Evolutionary conservation across 2,329 filamentous ascomycete genomes (phyloP).

Genomic region (Sclerotinia minor): DNA sequence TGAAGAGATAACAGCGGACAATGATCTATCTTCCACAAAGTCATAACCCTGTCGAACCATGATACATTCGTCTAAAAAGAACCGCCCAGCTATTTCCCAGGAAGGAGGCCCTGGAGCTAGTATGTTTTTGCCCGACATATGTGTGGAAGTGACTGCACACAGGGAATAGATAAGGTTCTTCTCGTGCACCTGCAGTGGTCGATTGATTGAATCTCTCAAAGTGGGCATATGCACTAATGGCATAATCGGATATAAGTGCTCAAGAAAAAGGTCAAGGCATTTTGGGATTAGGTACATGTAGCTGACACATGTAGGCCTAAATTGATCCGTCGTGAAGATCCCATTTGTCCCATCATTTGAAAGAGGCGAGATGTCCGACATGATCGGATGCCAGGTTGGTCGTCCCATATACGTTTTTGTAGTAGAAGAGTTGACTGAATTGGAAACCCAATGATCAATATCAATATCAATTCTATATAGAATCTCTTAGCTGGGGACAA

Average conservation of each 20-base stretch:
- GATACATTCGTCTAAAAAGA: slow-evolving; percentile 59
- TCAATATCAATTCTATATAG: slow-evolving; percentile 31
- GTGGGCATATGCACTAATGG: slow-evolving; percentile 60
- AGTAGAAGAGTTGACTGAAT: slow-evolving; percentile 29
- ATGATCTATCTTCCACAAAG: slow-evolving; percentile 56
- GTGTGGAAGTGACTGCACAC: slow-evolving; percentile 55
- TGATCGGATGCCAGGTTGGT: slow-evolving; percentile 35
- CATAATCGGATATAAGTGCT: slow-evolving; percentile 64
- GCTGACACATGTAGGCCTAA: slow-evolving; percentile 48
- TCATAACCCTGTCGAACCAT: slow-evolving; percentile 57
- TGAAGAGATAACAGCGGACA: slow-evolving; percentile 60
- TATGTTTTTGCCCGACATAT: slow-evolving; percentile 50
- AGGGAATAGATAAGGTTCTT: slow-evolving; percentile 56
- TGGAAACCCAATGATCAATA: slow-evolving; percentile 36
- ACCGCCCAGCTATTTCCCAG: slow-evolving; percentile 54
- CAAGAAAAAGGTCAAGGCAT: slow-evolving; percentile 63
- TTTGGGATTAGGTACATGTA: slow-evolving; percentile 53
- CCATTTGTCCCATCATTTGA: slow-evolving; percentile 45
- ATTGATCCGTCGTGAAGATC: slow-evolving; percentile 45
- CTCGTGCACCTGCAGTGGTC: slow-evolving; percentile 44
- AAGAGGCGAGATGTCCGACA: slow-evolving; percentile 41
- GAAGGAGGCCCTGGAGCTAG: slow-evolving; percentile 44
- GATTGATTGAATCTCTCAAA: slow-evolving; percentile 52
- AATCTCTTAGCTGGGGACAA: slow-evolving; percentile 5
- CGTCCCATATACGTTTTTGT: slow-evolving; percentile 28